phyloP scores from a whole-genome alignment of 2,329 filamentous ascomycete species.

The Phialocephala sp. region DNA sequence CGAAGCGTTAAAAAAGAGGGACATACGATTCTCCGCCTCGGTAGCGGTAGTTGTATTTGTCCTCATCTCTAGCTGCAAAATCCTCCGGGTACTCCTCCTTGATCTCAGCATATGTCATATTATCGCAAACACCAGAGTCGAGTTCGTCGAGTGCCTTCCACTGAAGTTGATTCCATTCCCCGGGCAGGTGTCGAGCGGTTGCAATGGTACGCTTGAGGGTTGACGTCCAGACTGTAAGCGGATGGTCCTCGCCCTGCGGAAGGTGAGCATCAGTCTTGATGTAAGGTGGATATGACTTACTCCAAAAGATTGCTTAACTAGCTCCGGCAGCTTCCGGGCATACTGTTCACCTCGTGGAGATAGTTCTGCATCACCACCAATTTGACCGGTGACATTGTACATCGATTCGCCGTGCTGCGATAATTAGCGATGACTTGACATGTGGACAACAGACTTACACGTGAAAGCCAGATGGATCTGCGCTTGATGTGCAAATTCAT shows the following conservation, averaged over 20 bases:
- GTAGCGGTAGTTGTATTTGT: conserved; percentile 99
- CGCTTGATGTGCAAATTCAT: conserved; percentile 99
- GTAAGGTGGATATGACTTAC: conserved; percentile 57
- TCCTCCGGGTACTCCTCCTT: conserved; percentile 90
- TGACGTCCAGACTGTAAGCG: conserved; percentile 76
- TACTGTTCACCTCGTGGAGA: conserved; percentile 89
- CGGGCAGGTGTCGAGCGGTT: conserved; percentile 81
- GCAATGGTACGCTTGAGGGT: conserved; percentile 86
- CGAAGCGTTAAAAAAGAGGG: neutral
- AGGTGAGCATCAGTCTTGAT: conserved; percentile 24
- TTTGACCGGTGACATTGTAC: conserved; percentile 88
- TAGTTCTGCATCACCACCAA: conserved; percentile 89
- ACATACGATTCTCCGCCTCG: conserved; percentile 83
- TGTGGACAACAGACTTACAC: conserved; percentile 60
- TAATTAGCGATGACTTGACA: conserved; percentile 29
- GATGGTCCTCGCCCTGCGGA: conserved; percentile 49
- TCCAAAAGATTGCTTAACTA: conserved; percentile 85
- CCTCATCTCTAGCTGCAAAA: conserved; percentile 92
- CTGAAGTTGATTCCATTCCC: conserved; percentile 89
- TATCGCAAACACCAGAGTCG: conserved; percentile 94
- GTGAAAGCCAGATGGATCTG: conserved; percentile 93
- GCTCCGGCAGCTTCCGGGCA: conserved; percentile 79
- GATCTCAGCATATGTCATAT: conserved; percentile 87
- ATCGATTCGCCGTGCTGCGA: conserved; percentile 87
- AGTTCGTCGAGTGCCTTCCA: conserved; percentile 99